Evolutionary conservation across 306 rosid species (phyloP), one percentile per base, ranked within the genome.

Genomic region (Biancaea sappan): DNA sequence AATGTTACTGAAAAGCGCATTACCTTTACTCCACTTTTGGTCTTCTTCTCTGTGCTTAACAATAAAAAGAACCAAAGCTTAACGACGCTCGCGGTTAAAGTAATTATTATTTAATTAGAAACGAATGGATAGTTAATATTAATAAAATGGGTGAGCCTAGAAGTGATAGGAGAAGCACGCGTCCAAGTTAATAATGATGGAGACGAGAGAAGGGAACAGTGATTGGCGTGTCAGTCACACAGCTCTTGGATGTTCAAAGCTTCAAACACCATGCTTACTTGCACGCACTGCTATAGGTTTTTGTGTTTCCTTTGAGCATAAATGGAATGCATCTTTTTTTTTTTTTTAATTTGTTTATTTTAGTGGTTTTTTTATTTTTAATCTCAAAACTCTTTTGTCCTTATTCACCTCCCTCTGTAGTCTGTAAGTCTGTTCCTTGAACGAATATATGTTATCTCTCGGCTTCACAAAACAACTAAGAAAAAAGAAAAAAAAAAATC

Each of bases 161-260:
- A 82, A 84, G 82, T 82, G 86, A 84, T 75, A 79, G 63, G 24
- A 60, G 71, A 73, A 84, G 87, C 91, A 83, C 85, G 92, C 91
- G 53, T 82, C 73, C 89, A 79, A 88, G 89, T 86, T 80, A 84
- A 88, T 80, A 84, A 88, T 75, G 89, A 86, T 82, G 88, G 52
- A 62, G 58, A 58, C 71, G 40, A 77, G 71, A 25, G 12, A 48
- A n/a, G n/a, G 86, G 48, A 86, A 88, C 81, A 84, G 64, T 71
- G 70, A 79, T 82, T 81, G 87, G 76, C 83, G 86, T 84, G 90
- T 73, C 85, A 76, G 75, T 71, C 74, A 65, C 71, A 71, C 76
- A 74, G 60, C 61, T 76, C 60, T 58, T 80, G 34, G 72, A 74
- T 46, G 62, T 77, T 79, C 76, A 68, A 68, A 80, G 75, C 82